Evolutionary conservation across 2,329 filamentous ascomycete genomes (phyloP).

Genomic region (Hypocrella siamensis): DNA sequence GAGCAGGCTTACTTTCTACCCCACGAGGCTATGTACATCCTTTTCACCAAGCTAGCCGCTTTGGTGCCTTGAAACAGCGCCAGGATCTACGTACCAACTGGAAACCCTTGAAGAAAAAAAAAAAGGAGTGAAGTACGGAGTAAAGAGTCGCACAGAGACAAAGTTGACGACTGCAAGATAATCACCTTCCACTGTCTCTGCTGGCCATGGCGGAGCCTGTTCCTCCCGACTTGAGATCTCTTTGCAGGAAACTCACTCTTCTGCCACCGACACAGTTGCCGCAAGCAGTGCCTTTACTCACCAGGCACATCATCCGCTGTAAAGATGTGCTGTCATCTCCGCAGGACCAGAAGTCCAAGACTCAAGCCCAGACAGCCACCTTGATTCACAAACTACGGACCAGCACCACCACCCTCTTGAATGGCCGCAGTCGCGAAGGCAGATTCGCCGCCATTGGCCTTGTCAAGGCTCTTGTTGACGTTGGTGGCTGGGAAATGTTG

Average conservation of each 20-base stretch:
- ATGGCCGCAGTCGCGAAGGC: slow-evolving; percentile 58
- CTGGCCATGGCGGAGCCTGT: slow-evolving; percentile 4
- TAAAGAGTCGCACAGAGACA: too few relatives aligned
- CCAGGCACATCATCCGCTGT: slow-evolving; percentile 41
- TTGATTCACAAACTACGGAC: slow-evolving; percentile 72
- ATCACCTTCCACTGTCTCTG: background rate
- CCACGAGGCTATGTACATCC: too few relatives aligned
- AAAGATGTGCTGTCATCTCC: slow-evolving; percentile 45
- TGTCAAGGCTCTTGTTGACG: slow-evolving; percentile 67
- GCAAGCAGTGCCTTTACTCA: slow-evolving; percentile 53
- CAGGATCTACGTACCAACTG: too few relatives aligned
- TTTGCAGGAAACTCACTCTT: slow-evolving; percentile 56
- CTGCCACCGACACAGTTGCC: slow-evolving; percentile 61
- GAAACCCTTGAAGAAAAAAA: too few relatives aligned
- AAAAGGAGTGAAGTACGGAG: too few relatives aligned
- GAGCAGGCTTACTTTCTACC: too few relatives aligned
- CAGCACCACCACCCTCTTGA: slow-evolving; percentile 60
- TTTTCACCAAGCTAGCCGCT: too few relatives aligned
- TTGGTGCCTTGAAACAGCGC: too few relatives aligned
- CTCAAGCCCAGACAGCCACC: slow-evolving; percentile 43
- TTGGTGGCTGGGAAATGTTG: slow-evolving; percentile 71
- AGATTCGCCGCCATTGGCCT: slow-evolving; percentile 66
- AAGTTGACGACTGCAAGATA: background rate
- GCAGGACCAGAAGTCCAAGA: slow-evolving; percentile 43
- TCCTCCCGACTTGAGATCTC: slow-evolving; percentile 43